Base-by-base conservation (phyloP, 371 early-diverging fungal species). In the Rhizomucor pusillus region DNA sequence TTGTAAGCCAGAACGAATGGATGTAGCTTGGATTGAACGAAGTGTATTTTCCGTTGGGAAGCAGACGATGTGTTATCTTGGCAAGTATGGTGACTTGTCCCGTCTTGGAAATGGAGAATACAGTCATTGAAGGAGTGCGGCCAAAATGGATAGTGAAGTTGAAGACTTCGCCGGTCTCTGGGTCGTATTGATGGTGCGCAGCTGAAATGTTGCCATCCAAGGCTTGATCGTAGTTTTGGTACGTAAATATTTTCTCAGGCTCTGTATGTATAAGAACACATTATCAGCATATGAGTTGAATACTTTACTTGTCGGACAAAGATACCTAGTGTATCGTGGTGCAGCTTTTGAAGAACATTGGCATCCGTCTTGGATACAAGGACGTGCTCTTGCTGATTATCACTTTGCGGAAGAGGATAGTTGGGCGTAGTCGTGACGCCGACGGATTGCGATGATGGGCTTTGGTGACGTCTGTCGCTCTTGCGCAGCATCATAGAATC, bases 261-360 rank as follows among this genome's bases (percentile, higher is more conserved):
- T 75, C 76, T 76, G 39, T n/a, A 29, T 54, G n/a, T n/a, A n/a
- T n/a, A n/a, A 22, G n/a, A 33, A 48, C 12, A 29, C n/a, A 23
- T 37, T 47, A 25, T 45, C 3, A 10, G 1, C 12, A 43, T 47
- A 47, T 25, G 34, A 6, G 35, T 18, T 1, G 1, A 44, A 33
- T 19, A 6, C 3, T 22, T 29, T 56, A 65, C n/a, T n/a, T n/a
- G n/a, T n/a, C n/a, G n/a, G n/a, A n/a, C n/a, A n/a, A n/a, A n/a
- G n/a, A n/a, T n/a, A 77, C 77, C 75, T 41, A 89, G 59, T 0
- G 89, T 85, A 23, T 75, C 74, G 1, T 78, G 69, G 60, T 89
- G 71, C 20, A 89, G 55, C 41, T 79, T 71, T 47, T 87, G 86
- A 12, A 87, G 52, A 0, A 68, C 50, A 58, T 81, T 84, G 1